Evolutionary conservation across 1,139 yeast genomes (phyloP).

Genomic region (Taiozyma sp.): DNA sequence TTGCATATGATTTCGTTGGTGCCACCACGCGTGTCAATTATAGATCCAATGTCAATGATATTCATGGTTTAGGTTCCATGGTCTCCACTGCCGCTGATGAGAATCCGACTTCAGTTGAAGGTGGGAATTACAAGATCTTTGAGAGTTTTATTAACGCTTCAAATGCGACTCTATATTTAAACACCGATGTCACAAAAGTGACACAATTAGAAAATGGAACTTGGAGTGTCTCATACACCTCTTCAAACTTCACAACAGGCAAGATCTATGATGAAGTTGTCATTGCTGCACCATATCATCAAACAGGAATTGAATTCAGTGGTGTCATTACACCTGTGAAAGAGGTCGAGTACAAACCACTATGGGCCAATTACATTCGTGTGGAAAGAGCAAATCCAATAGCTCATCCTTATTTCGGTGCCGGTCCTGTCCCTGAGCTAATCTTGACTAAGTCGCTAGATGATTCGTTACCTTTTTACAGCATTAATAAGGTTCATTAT

Average conservation of each 20-base stretch:
- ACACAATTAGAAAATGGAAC: not conserved
- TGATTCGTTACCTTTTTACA: constrained; percentile 26
- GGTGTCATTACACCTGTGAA: constrained; percentile 7
- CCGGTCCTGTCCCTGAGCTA: constrained; percentile 24
- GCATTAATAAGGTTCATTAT: constrained; percentile 27
- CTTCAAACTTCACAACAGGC: not conserved
- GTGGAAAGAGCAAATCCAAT: constrained; percentile 10
- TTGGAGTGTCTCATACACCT: constrained; percentile 7
- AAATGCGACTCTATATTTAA: constrained; percentile 26
- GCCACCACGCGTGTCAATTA: constrained; percentile 39
- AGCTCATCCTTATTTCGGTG: constrained; percentile 14
- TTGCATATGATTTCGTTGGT: constrained; percentile 30
- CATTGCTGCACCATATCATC: constrained; percentile 36
- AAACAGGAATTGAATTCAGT: constrained; percentile 23
- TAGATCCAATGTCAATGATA: constrained; percentile 32
- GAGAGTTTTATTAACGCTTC: constrained; percentile 32
- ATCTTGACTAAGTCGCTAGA: constrained; percentile 25
- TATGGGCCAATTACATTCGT: constrained; percentile 29
- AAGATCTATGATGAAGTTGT: constrained; percentile 35
- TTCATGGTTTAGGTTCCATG: constrained; percentile 36
- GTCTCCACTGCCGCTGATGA: constrained; percentile 35
- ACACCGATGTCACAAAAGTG: constrained; percentile 26
- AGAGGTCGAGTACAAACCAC: constrained; percentile 25
- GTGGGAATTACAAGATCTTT: constrained; percentile 40
- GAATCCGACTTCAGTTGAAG: constrained; percentile 27